phyloP scores from a whole-genome alignment of 208 protist genomes.

The Crithidia sp. region DNA sequence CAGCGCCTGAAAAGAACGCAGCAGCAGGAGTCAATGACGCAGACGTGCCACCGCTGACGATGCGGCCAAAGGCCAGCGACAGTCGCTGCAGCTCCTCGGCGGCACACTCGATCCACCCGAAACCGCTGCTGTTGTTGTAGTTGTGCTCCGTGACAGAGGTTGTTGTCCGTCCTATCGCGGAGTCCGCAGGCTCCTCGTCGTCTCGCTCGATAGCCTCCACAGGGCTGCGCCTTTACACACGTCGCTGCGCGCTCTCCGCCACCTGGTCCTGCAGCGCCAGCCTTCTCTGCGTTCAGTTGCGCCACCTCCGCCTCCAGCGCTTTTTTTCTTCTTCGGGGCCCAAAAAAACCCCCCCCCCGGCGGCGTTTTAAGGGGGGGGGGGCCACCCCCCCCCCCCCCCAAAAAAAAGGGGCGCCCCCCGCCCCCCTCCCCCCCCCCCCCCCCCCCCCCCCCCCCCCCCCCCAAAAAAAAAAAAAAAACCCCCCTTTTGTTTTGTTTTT shows the following conservation, averaged over 20 bases:
- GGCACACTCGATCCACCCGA: neutral
- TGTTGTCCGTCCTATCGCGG: neutral
- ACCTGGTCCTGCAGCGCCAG: neutral
- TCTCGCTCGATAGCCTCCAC: conserved; percentile 33
- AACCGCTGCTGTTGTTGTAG: neutral
- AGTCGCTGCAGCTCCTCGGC: conserved; percentile 22
- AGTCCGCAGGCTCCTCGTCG: conserved; percentile 6
- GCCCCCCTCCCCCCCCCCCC: too few species aligned
- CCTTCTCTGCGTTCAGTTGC: conserved; percentile 18
- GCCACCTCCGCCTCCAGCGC: conserved; percentile 13
- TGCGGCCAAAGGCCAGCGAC: neutral
- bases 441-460: too few species aligned
- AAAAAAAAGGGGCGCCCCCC: too few species aligned
- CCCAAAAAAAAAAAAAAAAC: too few species aligned
- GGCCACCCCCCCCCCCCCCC: too few species aligned
- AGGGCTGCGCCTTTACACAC: neutral
- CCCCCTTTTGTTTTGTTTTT: too few species aligned
- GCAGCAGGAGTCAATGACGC: neutral
- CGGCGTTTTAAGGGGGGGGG: too few species aligned
- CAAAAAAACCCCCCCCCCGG: too few species aligned
- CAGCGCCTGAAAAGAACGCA: neutral
- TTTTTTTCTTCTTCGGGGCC: neutral
- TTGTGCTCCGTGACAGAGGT: too few species aligned
- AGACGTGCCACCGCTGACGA: conserved; percentile 1
- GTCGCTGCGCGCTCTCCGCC: neutral